Base-by-base conservation (phyloP, 805 yeast genomes). In the Zygosaccharomyces gambellarensis region DNA sequence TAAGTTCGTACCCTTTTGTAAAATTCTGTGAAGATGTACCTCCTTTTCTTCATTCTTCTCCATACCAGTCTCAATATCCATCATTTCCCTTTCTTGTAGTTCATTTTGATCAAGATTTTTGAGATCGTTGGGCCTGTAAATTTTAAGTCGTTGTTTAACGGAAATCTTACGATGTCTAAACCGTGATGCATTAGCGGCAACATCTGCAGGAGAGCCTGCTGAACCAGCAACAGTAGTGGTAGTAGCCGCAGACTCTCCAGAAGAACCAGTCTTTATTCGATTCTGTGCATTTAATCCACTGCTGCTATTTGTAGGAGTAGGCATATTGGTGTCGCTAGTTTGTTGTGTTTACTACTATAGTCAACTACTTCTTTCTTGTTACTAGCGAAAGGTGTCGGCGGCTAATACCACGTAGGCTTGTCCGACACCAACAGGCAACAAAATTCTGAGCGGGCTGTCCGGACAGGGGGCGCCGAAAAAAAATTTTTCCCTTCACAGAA, bases 21-120 rank as follows among this genome's bases (percentile, higher is more conserved):
- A 84, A 44, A 90, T 97, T 54, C 85, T 88, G 66, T 92, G 96
- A 54, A 94, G 75, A 78, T 94, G 99, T 38, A 87, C 94, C 68
- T 94, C 99, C 59, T 89, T 96, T 69, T 94, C 99, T 69, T 94
- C 99, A 58, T 87, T 89, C 66, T 94, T 94, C 63, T 94, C 99
- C 38, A 94, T 99, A 70, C 99, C 99, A 5, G 98, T 92, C 61
- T 94, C 99, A 39, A 94, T 80, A 53, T 89, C 88, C 60, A 88
- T 89, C 28, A 87, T 70, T 55, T 92, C 97, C 39, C 98, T 80
- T 65, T 86, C 95, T 59, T 83, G 63, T 42, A 65, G 41, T 47
- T 64, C 70, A 36, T 62, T 62, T 43, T 82, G 79, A 54, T 90
- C 96, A 40, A 83, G 65, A 55, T 86, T 86, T 0, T 96, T 92